Evolutionary conservation across 352 stramenopile species (phyloP), one percentile per base, ranked within the genome.

Genomic region (Phytophthora crassamura): DNA sequence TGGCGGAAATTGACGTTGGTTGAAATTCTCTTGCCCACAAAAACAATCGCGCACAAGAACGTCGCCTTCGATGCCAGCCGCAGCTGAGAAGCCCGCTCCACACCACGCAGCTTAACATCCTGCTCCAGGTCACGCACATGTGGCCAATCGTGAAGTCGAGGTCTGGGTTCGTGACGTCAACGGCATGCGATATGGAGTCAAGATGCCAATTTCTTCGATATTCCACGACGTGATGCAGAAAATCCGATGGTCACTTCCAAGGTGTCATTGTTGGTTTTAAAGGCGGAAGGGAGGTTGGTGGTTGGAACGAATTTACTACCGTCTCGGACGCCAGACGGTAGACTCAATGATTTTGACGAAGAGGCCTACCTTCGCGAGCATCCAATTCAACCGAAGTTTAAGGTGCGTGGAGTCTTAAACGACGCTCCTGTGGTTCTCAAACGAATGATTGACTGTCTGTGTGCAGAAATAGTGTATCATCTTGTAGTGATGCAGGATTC

Each of bases 371-470:
- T 50, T 2, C 14, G 30, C 6, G 40, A 47, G 8, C 40, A 50
- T 35, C 43, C 43, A 36, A 50, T 50, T 36, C 22, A 50, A 50
- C 43, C 43, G 22, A 50, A 50, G 43, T 50, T 50, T 36, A 50
- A 50, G 43, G 43, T 50, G 43, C 43, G 43, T 50, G n/a, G 42
- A 14, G 43, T 50, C 43, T 50, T 18, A 36, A 35, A 11, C 22
- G 20, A 50, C 9, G 43, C 22, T 11, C 6, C 22, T 34, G 25
- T 20, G 12, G 10, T 50, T 50, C 43, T 50, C 6, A 50, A 50
- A 22, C 20, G 25, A 47, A 20, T 47, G n/a, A 32, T 47, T 50
- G 8, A 35, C 36, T 50, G 25, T 36, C 4, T 38, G 43, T 50
- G 22, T 50, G 5, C 35, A 35, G 22, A 50, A 18, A 50, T 20